phyloP scores from a whole-genome alignment of 805 yeast genomes.

The Starmerella gropengiesseri region DNA sequence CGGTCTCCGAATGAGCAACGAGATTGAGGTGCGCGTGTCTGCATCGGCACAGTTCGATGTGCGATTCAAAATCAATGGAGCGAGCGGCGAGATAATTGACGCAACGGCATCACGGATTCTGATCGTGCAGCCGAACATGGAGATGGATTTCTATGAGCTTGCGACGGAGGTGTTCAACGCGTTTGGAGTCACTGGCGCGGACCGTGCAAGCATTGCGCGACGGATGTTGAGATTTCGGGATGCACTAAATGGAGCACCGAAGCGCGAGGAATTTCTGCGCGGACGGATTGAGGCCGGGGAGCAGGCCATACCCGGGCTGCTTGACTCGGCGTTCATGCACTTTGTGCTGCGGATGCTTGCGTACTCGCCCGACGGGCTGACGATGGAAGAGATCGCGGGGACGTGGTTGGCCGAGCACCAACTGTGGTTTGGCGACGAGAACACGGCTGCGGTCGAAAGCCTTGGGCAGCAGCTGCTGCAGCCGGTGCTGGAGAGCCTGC shows the following conservation, averaged over 20 bases:
- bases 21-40: conserved; percentile 2
- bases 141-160: conserved; percentile 6
- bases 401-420: not conserved
- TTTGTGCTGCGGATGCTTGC: conserved; percentile 3
- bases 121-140: not conserved
- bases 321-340: conserved; percentile 5
- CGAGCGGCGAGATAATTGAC: conserved; percentile 1
- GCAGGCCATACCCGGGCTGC: not conserved
- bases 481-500: conserved; percentile 2
- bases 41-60: not conserved
- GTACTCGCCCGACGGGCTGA: not conserved
- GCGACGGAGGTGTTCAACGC: not conserved
- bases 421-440: conserved; percentile 1
- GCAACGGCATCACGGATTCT: conserved; percentile 1
- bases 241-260: not conserved
- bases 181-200: not conserved
- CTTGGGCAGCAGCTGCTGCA: not conserved
- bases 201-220: not conserved
- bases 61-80: not conserved
- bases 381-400: conserved; percentile 5
- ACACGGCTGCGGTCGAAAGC: not conserved
- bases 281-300: not conserved
- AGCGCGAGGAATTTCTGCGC: not conserved
- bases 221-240: conserved; percentile 2
- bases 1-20: too few relatives aligned